These are phyloP conservation scores for Fistulinella prunicolor DNA, from an alignment of 768 basidiomycete species.

Conservation along the genomic window DNA sequence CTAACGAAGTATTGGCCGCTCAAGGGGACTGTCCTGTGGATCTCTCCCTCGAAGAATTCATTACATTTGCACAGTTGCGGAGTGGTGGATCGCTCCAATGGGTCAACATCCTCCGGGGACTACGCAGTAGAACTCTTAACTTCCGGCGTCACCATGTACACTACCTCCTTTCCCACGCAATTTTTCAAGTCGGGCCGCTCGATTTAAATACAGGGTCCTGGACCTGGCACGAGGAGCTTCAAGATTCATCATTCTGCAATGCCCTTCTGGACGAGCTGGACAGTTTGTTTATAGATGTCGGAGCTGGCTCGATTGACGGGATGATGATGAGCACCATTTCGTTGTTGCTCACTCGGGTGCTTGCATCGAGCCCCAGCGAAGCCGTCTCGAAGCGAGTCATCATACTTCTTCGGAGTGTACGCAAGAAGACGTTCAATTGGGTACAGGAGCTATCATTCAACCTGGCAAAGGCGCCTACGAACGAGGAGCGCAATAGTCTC, in stretches of 20 bases:
- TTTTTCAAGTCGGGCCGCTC: conserved; percentile 21
- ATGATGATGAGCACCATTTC: conserved; percentile 29
- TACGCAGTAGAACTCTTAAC: neutral
- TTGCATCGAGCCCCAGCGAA: neutral
- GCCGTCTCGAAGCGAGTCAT: neutral
- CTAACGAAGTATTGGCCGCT: neutral
- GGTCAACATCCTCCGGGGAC: neutral
- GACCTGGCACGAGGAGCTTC: neutral
- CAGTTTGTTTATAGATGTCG: neutral
- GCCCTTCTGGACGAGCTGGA: neutral
- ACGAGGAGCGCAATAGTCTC: neutral
- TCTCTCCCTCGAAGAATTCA: neutral
- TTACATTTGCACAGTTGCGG: neutral
- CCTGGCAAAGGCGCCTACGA: neutral
- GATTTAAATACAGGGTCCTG: neutral
- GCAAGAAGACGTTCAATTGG: neutral
- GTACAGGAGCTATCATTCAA: neutral
- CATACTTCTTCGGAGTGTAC: neutral
- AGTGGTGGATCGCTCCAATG: neutral
- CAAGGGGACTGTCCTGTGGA: neutral
- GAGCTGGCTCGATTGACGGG: conserved; percentile 19
- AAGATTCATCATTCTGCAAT: neutral
- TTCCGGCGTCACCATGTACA: neutral
- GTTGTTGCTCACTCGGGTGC: conserved; percentile 18
- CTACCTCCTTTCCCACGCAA: neutral